Conservation (phyloP, 73 alveolate genomes). For the Paramecium sexaurelia region DNA sequence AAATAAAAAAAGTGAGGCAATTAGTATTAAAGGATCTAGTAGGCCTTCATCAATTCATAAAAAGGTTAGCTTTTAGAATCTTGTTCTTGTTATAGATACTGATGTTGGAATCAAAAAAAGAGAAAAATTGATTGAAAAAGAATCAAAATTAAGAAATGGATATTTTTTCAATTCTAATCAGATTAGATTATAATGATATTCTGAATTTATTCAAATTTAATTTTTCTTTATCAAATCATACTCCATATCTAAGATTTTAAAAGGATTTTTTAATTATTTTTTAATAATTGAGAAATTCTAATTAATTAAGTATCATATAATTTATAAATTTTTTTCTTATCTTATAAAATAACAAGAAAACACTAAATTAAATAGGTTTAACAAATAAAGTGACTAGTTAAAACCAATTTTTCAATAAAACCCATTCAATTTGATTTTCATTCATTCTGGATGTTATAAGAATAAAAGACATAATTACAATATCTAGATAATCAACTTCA, state of each 20-base stretch:
- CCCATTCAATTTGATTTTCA: conserved; percentile 70
- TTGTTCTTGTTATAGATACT: neutral
- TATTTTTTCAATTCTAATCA: conserved; percentile 21
- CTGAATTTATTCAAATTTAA: neutral
- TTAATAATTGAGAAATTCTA: neutral
- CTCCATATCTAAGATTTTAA: neutral
- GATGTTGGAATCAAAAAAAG: neutral
- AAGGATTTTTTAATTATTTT: neutral
- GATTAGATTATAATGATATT: neutral
- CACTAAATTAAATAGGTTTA: neutral
- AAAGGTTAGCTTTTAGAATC: neutral
- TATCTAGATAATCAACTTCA: conserved; percentile 56
- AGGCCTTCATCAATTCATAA: neutral
- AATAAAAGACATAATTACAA: conserved; percentile 59
- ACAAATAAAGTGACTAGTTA: neutral
- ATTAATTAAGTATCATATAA: neutral
- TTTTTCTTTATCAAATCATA: neutral
- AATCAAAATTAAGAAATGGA: conserved; percentile 20
- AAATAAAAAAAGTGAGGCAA: neutral
- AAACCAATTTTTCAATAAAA: neutral
- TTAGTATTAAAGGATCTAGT: neutral
- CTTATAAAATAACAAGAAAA: neutral
- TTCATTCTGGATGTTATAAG: conserved; percentile 59
- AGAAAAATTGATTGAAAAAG: conserved; percentile 12
- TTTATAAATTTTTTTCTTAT: neutral